Conservation (phyloP, 192 early-diverging fungal species). For the Coemansia guatemalensis region DNA sequence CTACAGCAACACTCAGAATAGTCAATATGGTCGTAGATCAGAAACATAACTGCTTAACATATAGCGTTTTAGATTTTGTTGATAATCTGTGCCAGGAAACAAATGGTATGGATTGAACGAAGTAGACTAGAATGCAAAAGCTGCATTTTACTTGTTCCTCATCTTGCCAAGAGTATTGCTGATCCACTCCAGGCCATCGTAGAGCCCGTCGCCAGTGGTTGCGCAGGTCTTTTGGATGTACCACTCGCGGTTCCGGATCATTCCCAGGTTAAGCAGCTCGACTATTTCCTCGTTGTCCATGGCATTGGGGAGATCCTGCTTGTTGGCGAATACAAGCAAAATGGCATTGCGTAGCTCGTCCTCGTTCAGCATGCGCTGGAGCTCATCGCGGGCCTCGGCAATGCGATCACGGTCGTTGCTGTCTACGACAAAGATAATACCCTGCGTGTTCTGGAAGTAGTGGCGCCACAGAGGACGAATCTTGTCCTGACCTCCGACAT, state of each 20-base stretch:
- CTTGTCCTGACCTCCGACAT: conserved; percentile 98
- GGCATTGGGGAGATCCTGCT: conserved; percentile 97
- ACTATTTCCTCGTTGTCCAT: conserved; percentile 93
- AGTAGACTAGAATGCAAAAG: too few species aligned
- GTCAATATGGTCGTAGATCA: too few species aligned
- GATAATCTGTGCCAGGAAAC: too few species aligned
- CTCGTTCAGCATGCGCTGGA: conserved; percentile 94
- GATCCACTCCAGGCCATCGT: conserved; percentile 97
- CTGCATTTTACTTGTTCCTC: neutral
- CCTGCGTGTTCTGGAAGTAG: conserved; percentile 98
- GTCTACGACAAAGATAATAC: conserved; percentile 97
- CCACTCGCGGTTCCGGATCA: conserved; percentile 81
- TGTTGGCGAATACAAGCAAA: conserved; percentile 97
- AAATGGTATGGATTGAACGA: too few species aligned
- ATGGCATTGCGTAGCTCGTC: conserved; percentile 91
- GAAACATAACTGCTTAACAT: too few species aligned
- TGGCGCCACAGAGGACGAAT: conserved; percentile 98
- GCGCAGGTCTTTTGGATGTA: conserved; percentile 94
- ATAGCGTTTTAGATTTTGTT: too few species aligned
- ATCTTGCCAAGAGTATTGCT: conserved; percentile 35
- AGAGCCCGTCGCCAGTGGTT: conserved; percentile 92
- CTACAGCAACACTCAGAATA: too few species aligned
- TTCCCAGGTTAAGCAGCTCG: conserved; percentile 88
- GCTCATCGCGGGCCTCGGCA: conserved; percentile 89
- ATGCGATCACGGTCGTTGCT: conserved; percentile 96